Base-by-base conservation (phyloP, 1,139 yeast species). In the Protomyces gravidus region DNA sequence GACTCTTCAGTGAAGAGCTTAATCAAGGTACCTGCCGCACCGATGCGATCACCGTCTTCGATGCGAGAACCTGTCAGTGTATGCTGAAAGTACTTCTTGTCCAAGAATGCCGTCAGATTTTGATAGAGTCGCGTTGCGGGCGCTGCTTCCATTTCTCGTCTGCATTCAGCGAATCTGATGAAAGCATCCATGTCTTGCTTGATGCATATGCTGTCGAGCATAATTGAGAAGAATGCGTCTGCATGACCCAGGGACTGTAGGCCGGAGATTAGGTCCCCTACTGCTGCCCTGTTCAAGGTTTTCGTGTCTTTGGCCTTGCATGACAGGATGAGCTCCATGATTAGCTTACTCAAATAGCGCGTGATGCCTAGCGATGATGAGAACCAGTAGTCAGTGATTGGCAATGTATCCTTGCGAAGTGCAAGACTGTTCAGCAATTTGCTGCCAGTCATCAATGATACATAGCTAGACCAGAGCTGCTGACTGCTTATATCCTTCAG, bases 11-110 rank as follows among this genome's bases (percentile, higher is more conserved):
- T 33, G 39, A 15, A 15, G 2, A 23, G 5, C 1, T 6, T 11
- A 4, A 50, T 9, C n/a, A 33, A 50, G 5, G 48, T 26, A 23
- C 28, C 48, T 11, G 45, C 40, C 27, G 55, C 47, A 7, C 55
- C 55, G 2, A 50, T 42, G 11, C 55, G 55, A 26, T 50, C 55
- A n/a, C 15, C 28, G 11, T 27, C 36, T 3, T 28, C 27, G 26
- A 13, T 42, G 15, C 11, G 15, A 15, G 19, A 21, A 11, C 19
- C 19, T 23, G 47, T 23, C 17, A 19, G 11, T 5, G 25, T 9
- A 2, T 15, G n/a, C 11, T 25, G 25, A 25, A 50, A 32, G 30
- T 40, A 42, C 11, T 26, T 39, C 3, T 28, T n/a, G 40, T 25
- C 42, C 9, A 42, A 28, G n/a, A 17, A 42, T 2, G 32, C 26